A percentile compares a stretch with the other conserved stretches of the same genome.
Conservation (phyloP, 1,284 basidiomycete genomes). For the Ganoderma lucidum region DNA sequence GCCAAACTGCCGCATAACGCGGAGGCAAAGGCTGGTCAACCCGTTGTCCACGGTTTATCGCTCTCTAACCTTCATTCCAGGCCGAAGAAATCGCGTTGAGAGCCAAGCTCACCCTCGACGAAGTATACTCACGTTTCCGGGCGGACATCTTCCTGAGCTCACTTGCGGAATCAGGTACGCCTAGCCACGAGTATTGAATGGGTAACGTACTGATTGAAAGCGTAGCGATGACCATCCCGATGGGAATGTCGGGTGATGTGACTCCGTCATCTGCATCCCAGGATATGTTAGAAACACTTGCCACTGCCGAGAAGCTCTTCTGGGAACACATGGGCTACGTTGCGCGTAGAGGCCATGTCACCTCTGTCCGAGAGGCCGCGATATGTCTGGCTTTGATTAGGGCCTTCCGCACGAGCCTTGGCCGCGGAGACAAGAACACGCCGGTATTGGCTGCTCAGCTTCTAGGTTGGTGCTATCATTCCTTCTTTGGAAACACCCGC, state of each 20-base stretch:
- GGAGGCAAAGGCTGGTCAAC: conserved; percentile 59
- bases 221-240: conserved; percentile 84
- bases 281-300: conserved; percentile 69
- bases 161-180: conserved; percentile 84
- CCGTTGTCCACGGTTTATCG: background rate
- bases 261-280: conserved; percentile 54
- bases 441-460: conserved; percentile 67
- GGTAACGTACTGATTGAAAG: conserved; percentile 1
- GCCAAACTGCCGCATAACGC: conserved; percentile 63
- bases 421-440: conserved; percentile 57
- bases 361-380: conserved; percentile 77
- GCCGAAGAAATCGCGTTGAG: conserved; percentile 77
- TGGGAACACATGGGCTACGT: conserved; percentile 70
- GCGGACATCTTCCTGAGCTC: conserved; percentile 89
- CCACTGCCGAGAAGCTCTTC: conserved; percentile 75
- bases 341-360: conserved; percentile 65
- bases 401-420: conserved; percentile 83
- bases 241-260: conserved; percentile 70
- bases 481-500: background rate
- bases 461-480: conserved; percentile 60
- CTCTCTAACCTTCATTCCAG: conserved; percentile 45
- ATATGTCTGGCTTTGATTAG: conserved; percentile 75
- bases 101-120: conserved; percentile 77
- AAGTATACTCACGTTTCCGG: conserved; percentile 80
- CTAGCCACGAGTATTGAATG: background rate